Base-by-base conservation (phyloP, 2,329 filamentous ascomycete genomes). In the Mariannaea elegans region DNA sequence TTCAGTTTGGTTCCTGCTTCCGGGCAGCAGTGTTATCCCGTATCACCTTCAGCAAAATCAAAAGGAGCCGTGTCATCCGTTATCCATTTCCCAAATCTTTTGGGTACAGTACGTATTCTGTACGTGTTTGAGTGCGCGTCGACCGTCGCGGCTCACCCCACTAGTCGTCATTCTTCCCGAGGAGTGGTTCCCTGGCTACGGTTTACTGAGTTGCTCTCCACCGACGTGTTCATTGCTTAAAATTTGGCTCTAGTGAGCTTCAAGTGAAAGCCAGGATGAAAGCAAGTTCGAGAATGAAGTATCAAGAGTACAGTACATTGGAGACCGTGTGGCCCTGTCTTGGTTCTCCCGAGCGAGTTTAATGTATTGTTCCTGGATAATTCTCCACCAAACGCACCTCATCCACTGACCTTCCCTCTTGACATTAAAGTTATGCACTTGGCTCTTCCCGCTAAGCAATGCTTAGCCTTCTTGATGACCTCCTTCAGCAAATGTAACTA, bases 381-480 rank as follows among this genome's bases (percentile, higher is more conserved):
- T 41, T 44, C 56, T 49, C 56, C 49, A 59, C 56, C 41, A 19
- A 44, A 21, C 29, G 14, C 10, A 36, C 38, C n/a, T 49, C 16
- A 49, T 38, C 39, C 39, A 51, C 36, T 38, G 32, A 19, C 21
- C 14, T 45, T 31, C 52, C 50, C 58, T 36, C 49, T 56, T 27
- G 29, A 41, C 52, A 52, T 57, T 61, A 61, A 36, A 61, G 58
- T 57, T 61, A 23, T 51, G 50, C 44, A 56, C 58, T 60, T 56
- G 57, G 52, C 57, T 57, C 24, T 52, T 21, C 29, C 45, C 57
- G 32, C 49, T 47, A 38, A 29, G 16, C 38, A 38, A 13, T 19
- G n/a, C 45, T 48, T 29, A 44, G 44, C 47, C 32, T 19, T 44
- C 10, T 38, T 19, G 47, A 12, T 31, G 12, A 12, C 27, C 12